A percentile compares a stretch with the other conserved stretches of the same genome.
Conservation (phyloP, 2,329 filamentous ascomycete species). For the Aulographum hederae region DNA sequence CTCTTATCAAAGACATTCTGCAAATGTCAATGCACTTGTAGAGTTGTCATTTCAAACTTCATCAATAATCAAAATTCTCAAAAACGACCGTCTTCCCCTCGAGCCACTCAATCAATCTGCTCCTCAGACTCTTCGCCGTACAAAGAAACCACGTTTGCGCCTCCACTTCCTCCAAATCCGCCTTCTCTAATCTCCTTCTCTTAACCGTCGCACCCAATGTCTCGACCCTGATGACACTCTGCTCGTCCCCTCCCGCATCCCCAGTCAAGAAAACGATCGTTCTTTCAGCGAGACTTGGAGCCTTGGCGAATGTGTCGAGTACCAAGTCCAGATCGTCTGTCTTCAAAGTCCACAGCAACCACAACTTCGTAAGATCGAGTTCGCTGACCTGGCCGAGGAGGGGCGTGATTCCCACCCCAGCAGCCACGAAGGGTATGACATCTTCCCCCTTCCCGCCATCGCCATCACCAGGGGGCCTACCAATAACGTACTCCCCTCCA, state of each 20-base stretch:
- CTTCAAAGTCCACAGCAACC: constrained; percentile 50
- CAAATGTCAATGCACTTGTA: no score
- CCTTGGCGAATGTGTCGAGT: constrained; percentile 34
- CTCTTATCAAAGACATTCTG: no score
- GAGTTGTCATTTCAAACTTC: no score
- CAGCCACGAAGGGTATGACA: constrained; percentile 47
- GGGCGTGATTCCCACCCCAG: constrained; percentile 71
- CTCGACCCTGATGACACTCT: constrained; percentile 24
- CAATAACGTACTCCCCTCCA: constrained; percentile 43
- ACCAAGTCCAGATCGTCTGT: constrained; percentile 44
- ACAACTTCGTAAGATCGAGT: constrained; percentile 29
- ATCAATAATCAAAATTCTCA: constrained; percentile 32
- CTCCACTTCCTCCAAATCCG: constrained; percentile 23
- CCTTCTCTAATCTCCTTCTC: constrained; percentile 25
- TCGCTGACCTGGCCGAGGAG: constrained; percentile 49
- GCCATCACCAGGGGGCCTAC: no score
- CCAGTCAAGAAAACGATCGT: constrained; percentile 51
- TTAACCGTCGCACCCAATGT: constrained; percentile 16
- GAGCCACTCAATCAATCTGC: constrained; percentile 29
- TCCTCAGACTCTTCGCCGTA: constrained; percentile 31
- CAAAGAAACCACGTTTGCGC: constrained; percentile 40
- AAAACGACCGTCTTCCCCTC: constrained; percentile 25
- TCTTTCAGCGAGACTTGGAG: constrained; percentile 30
- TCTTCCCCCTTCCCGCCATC: constrained; percentile 14
- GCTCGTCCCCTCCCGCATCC: constrained; percentile 6